A percentile compares a stretch with the other conserved stretches of the same genome.
Evolutionary conservation across 2,329 filamentous ascomycete species (phyloP).

Genomic region (Graphilbum ipis-grandicollis): DNA sequence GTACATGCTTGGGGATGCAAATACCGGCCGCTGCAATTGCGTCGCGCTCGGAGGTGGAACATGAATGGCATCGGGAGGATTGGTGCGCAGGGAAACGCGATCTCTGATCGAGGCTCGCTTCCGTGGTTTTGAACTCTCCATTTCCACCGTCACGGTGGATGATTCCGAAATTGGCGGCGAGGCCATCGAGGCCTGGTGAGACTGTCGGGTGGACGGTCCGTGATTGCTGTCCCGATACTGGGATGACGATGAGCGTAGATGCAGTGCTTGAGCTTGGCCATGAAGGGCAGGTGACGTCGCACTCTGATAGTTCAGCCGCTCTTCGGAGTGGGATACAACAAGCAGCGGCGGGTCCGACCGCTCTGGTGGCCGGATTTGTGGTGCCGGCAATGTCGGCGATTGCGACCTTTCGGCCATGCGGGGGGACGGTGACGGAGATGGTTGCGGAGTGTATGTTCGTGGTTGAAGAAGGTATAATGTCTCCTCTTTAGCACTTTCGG

Average conservation of each 20-base stretch:
- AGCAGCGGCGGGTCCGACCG: neutral
- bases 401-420: constrained; percentile 7
- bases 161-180: too few relatives aligned
- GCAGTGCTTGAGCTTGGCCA: neutral
- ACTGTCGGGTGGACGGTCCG: too few relatives aligned
- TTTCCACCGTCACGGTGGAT: too few relatives aligned
- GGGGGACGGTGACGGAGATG: constrained; percentile 30
- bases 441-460: constrained; percentile 37
- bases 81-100: constrained; percentile 34
- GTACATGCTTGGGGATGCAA: constrained; percentile 13
- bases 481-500: constrained; percentile 15
- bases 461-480: constrained; percentile 37
- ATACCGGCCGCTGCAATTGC: constrained; percentile 17
- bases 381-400: neutral
- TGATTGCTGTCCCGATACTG: neutral
- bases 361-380: neutral
- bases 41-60: constrained; percentile 26
- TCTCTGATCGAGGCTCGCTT: constrained; percentile 31
- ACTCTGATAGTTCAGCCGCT: constrained; percentile 1
- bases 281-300: neutral
- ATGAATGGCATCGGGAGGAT: constrained; percentile 33
- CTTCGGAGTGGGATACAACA: constrained; percentile 1
- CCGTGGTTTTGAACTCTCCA: too few relatives aligned
- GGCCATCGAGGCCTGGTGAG: too few relatives aligned
- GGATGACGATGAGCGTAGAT: neutral